These are phyloP conservation scores for Tricholoma flavovirens DNA, from an alignment of 768 basidiomycete genomes.

Conservation along the genomic window DNA sequence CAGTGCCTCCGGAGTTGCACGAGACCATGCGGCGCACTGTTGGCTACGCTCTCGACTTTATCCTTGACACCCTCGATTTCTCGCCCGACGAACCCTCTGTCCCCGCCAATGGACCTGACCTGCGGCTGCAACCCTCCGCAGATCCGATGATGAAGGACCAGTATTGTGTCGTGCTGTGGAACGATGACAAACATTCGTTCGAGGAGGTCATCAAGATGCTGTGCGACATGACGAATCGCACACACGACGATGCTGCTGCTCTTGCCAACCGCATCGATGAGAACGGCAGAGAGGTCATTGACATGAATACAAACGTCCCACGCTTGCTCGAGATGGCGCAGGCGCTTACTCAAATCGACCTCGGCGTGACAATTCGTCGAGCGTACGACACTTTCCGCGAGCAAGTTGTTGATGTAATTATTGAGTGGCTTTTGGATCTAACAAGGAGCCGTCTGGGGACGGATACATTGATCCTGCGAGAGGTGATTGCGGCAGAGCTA, in stretches of 20 bases:
- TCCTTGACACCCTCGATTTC: slow-evolving; percentile 76
- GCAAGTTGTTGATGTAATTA: slow-evolving; percentile 74
- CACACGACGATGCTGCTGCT: slow-evolving; percentile 51
- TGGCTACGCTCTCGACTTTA: slow-evolving; percentile 73
- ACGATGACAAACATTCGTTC: slow-evolving; percentile 95
- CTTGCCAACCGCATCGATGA: slow-evolving; percentile 65
- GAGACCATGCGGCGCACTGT: slow-evolving; percentile 73
- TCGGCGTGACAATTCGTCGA: slow-evolving; percentile 84
- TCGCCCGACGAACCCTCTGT: slow-evolving; percentile 76
- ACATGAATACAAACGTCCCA: slow-evolving; percentile 53
- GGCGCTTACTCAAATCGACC: slow-evolving; percentile 78
- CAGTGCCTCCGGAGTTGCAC: slow-evolving; percentile 58
- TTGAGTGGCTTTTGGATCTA: slow-evolving; percentile 81
- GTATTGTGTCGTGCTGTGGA: slow-evolving; percentile 85
- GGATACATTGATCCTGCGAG: slow-evolving; percentile 63
- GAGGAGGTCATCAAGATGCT: slow-evolving; percentile 79
- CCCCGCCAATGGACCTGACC: slow-evolving; percentile 60
- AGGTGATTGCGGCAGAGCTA: slow-evolving; percentile 67
- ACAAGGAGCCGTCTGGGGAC: slow-evolving; percentile 65
- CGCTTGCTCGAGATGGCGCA: slow-evolving; percentile 73
- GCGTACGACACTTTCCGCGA: slow-evolving; percentile 88
- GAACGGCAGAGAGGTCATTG: slow-evolving; percentile 76
- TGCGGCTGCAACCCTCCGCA: slow-evolving; percentile 67
- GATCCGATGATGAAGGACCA: slow-evolving; percentile 78
- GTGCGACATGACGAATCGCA: slow-evolving; percentile 47